Evolutionary conservation across 352 stramenopile species (phyloP), one percentile per base, ranked within the genome.

Genomic region (Phytopythium chamaehyphon): DNA sequence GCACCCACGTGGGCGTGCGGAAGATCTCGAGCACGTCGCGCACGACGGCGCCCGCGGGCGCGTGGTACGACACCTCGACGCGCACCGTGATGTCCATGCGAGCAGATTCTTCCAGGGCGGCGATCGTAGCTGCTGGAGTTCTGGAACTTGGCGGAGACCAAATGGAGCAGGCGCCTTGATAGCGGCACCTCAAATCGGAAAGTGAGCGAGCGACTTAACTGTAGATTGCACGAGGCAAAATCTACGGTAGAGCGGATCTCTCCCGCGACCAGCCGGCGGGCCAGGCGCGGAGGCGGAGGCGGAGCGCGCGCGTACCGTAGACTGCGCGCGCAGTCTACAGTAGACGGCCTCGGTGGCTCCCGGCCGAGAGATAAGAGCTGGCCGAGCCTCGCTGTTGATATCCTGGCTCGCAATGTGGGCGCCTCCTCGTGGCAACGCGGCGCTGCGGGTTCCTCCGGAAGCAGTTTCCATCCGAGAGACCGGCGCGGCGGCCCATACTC

Each of bases 41-140:
- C 51, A 79, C 69, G 22, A 71, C 47, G 42, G 68, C 69, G 26
- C 65, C 51, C 22, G 75, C 66, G 7, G 72, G 81, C 16, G 75
- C 76, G 23, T 79, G 68, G 47, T 92, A 92, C 61, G 81, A 76
- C 38, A 92, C 66, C 61, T 87, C 75, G 38, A 87, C 73, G 33
- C 76, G 71, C 40, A 90, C 72, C 6, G 73, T 78, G 51, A 86
- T 83, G 57, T 86, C 67, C 71, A 77, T 85, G 40, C 52, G 62
- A 14, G 26, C 40, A 31, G 51, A 15, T 54, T 22, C 6, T 15
- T 15, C 38, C 26, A 51, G 28, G 28, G 5, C 28, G 28, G 28
- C 28, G 28, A 51, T 51, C 24, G 28, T 51, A 26, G 28, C 45
- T 51, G 45, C 45, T 35, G 44, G 12, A n/a, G n/a, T n/a, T 23